These are phyloP conservation scores for Penicillium canescens DNA, from an alignment of 495 filamentous ascomycete genomes.

Conservation along the genomic window DNA sequence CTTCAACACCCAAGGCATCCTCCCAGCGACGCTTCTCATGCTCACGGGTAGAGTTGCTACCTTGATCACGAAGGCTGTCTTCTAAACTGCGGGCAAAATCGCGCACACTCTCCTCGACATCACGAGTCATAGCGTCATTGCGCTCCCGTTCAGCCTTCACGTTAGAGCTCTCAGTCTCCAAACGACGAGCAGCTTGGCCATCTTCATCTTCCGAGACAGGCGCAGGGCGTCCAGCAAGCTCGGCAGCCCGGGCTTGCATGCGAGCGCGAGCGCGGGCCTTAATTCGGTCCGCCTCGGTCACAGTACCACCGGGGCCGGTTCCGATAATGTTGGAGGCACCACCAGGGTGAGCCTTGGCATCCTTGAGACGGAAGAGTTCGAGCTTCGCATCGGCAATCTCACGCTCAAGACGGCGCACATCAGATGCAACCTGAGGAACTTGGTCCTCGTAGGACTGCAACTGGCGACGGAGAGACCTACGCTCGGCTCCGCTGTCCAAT, in stretches of 20 bases:
- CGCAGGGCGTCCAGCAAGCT: constrained; percentile 79
- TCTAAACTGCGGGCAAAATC: constrained; percentile 84
- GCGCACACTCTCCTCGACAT: constrained; percentile 96
- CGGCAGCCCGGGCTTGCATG: constrained; percentile 97
- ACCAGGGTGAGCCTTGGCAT: constrained; percentile 88
- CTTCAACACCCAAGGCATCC: constrained; percentile 93
- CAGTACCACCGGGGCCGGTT: constrained; percentile 84
- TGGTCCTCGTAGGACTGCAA: constrained; percentile 85
- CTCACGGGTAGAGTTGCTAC: constrained; percentile 67
- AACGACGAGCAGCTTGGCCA: constrained; percentile 72
- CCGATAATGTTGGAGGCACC: constrained; percentile 84
- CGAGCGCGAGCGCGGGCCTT: constrained; percentile 95
- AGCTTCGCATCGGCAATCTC: constrained; percentile 88
- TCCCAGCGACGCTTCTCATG: constrained; percentile 96
- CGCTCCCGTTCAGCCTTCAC: constrained; percentile 83
- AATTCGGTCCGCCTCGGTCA: constrained; percentile 92
- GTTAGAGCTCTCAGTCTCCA: constrained; percentile 84
- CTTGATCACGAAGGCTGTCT: constrained; percentile 79
- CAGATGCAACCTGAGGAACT: constrained; percentile 87
- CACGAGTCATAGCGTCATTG: constrained; percentile 92
- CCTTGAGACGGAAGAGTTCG: constrained; percentile 90
- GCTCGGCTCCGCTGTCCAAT: constrained; percentile 82
- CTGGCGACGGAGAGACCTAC: constrained; percentile 81
- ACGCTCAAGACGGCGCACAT: constrained; percentile 87
- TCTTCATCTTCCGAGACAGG: constrained; percentile 62